Evolutionary conservation across 805 yeast species (phyloP).

Genomic region (Suhomyces pyralidae): DNA sequence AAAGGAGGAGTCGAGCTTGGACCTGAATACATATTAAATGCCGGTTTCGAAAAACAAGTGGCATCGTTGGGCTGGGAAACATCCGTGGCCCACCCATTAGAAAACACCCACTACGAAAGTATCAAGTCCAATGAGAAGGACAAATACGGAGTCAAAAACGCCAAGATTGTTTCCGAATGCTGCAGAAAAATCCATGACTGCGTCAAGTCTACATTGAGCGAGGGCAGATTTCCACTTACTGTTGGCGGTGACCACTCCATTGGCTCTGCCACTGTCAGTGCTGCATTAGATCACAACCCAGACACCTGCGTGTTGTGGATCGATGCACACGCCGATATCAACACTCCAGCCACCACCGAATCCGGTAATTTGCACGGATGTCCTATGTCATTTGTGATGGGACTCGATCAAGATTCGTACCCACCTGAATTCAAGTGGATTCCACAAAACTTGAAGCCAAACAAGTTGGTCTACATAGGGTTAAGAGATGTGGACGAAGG

Average conservation of each 20-base stretch:
- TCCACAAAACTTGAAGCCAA: slow-evolving; percentile 59
- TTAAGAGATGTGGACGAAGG: slow-evolving; percentile 88
- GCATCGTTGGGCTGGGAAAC: slow-evolving; percentile 71
- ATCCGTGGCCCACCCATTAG: slow-evolving; percentile 51
- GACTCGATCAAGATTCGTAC: slow-evolving; percentile 62
- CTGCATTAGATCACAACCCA: slow-evolving; percentile 73
- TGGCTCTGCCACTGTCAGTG: slow-evolving; percentile 90
- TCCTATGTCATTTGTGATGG: slow-evolving; percentile 89
- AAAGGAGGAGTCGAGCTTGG: slow-evolving; percentile 93
- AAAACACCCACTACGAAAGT: slow-evolving; percentile 43
- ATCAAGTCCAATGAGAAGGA: slow-evolving; percentile 44
- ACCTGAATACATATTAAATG: slow-evolving; percentile 73
- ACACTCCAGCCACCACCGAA: slow-evolving; percentile 77
- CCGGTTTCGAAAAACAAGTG: slow-evolving; percentile 66
- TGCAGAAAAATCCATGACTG: slow-evolving; percentile 61
- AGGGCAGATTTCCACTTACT: slow-evolving; percentile 65
- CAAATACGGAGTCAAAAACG: slow-evolving; percentile 61
- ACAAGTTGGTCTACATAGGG: slow-evolving; percentile 87
- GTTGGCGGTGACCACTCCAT: slow-evolving; percentile 97
- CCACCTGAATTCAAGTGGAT: slow-evolving; percentile 84
- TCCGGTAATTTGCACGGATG: slow-evolving; percentile 96
- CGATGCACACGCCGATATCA: slow-evolving; percentile 97
- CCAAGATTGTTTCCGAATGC: slow-evolving; percentile 73
- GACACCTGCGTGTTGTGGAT: slow-evolving; percentile 92
- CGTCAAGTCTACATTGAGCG: slow-evolving; percentile 49